Percentiles rank a stretch among this genome's conserved stretches.
Evolutionary conservation across 176 grass and related monocot species (phyloP).

Genomic region (Bothriochloa decipiens): DNA sequence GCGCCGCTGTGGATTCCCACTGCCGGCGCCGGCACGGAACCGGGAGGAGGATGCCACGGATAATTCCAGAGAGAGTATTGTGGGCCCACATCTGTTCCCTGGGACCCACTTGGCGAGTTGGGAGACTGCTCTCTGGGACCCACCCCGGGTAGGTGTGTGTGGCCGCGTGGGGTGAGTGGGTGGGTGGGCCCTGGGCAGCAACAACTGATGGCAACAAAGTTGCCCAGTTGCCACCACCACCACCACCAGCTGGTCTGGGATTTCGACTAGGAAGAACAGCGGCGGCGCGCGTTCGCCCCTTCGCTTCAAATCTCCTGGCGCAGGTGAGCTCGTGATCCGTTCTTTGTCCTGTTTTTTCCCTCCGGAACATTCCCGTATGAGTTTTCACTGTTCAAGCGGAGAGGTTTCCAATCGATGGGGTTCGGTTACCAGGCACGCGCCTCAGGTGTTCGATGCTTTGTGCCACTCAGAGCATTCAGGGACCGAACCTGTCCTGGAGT

Average conservation of each 20-base stretch:
- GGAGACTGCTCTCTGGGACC: not conserved
- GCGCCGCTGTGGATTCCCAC: too few relatives aligned
- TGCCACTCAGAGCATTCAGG: not conserved
- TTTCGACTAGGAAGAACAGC: too few relatives aligned
- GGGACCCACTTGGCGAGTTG: not conserved
- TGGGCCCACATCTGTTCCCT: not conserved
- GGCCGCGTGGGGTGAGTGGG: not conserved
- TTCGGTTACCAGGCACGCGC: not conserved
- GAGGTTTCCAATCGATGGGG: fast-evolving
- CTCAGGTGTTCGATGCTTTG: conserved; percentile 30
- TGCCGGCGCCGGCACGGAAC: too few relatives aligned
- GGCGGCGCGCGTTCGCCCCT: not conserved
- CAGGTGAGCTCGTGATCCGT: not conserved
- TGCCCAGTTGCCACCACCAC: not conserved
- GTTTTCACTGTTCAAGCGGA: not conserved
- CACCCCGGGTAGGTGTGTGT: not conserved
- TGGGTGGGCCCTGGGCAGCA: not conserved
- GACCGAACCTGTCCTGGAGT: not conserved
- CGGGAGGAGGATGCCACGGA: not conserved
- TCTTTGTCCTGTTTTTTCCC: not conserved
- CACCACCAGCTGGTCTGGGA: too few relatives aligned
- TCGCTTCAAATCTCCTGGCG: not conserved
- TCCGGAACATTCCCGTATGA: not conserved
- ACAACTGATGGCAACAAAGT: not conserved
- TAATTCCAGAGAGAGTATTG: not conserved